Base-by-base conservation (phyloP, 495 filamentous ascomycete genomes). In the Xylaria venustula region DNA sequence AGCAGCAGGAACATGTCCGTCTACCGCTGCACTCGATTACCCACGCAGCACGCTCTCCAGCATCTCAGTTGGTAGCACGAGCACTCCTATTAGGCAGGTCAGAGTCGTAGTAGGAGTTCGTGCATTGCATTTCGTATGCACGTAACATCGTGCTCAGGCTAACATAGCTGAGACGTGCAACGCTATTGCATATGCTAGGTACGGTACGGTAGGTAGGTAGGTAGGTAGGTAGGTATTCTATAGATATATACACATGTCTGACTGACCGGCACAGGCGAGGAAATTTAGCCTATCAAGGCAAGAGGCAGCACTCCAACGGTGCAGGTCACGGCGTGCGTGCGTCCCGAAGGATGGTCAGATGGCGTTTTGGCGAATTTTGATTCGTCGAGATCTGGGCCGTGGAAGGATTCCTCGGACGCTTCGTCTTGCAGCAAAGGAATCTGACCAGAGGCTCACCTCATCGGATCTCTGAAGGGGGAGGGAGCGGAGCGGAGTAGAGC, bases 131-230 rank as follows among this genome's bases (percentile, higher is more conserved):
- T 44, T 47, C 30, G 30, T 34, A 54, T 61, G 58, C 49, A 54
- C 30, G 58, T 53, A 48, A 61, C 58, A 61, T 61, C 58, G 58
- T 54, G 58, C 58, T 48, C 41, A 19, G 41, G 28, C 37, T 37
- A 60, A 54, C 56, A 34, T 36, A 44, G 58, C 58, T 61, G 58
- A 58, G 54, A 61, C 58, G 42, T 54, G 58, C 47, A 54, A 61
- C 58, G 58, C 50, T 48, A 53, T 37, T 61, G 58, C 58, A 61
- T 61, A 61, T 47, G 30, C 36, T 12, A n/a, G n/a, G n/a, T n/a
- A n/a, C n/a, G n/a, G n/a, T n/a, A n/a, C n/a, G n/a, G n/a, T n/a
- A n/a, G n/a, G n/a, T n/a, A n/a, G n/a, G n/a, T n/a, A n/a, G n/a
- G n/a, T n/a, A n/a, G n/a, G n/a, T n/a, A n/a, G n/a, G n/a, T n/a